Base-by-base conservation (phyloP, 164 flowering plant species). In the Vitis amurensis region DNA sequence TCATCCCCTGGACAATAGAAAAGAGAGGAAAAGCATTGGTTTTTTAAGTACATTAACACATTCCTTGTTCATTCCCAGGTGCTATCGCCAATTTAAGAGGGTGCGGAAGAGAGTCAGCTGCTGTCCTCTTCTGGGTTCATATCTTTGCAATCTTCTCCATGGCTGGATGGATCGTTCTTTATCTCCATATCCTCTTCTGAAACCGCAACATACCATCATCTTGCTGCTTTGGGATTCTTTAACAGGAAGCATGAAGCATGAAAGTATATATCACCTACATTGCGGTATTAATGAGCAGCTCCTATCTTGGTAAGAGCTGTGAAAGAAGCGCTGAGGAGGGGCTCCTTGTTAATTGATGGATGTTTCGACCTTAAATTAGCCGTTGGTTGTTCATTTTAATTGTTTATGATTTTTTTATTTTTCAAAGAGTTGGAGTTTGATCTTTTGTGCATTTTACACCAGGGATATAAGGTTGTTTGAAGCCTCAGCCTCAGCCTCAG, bases 101-200 rank as follows among this genome's bases (percentile, higher is more conserved):
- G 3, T 95, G 99, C 68, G 98, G 98, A 67, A 89, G 82, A 75
- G 99, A 95, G 63, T 79, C 98, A 5, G 99, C 99, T 63, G 92
- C 99, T 6, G 87, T 91, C 17, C 80, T 95, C 50, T 95, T 95
- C 71, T 95, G 99, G 98, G 99, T 95, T 77, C 99, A 95, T 68
- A 89, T 95, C 9, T 95, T 92, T 77, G 96, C 99, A 0, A 64
- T 95, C 49, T 63, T 95, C 77, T 91, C 99, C 3, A 95, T 95
- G 99, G 92, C 97, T 16, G 98, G 89, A 66, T 93, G 99, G 99
- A 86, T 95, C 3, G 74, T 84, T 67, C 89, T 95, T 13, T 93
- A 84, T 71, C 78, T 93, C 61, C 77, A 82, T 70, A 73, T 95
- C 62, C 90, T 95, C 50, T 95, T 91, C 75, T 90, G 67, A 79